Percentiles rank a stretch among this genome's conserved stretches.
These are phyloP conservation scores for Poa pratensis DNA, from an alignment of 176 grass and related monocot species.

Conservation along the genomic window DNA sequence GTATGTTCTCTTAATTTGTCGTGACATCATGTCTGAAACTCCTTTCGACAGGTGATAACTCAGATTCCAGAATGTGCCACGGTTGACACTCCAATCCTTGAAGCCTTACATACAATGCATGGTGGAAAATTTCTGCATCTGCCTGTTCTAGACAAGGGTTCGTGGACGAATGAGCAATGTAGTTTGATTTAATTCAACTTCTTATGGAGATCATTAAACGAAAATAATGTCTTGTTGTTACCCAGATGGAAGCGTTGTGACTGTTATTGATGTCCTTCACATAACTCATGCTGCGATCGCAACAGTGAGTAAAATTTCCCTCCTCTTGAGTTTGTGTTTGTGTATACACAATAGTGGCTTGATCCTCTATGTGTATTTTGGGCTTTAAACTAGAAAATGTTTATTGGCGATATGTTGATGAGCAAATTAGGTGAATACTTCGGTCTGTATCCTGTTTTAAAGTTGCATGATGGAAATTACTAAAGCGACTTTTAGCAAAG, in stretches of 20 bases:
- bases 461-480: slow-evolving; percentile 17
- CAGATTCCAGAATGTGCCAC: slow-evolving; percentile 93
- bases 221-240: slow-evolving; percentile 23
- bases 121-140: slow-evolving; percentile 92
- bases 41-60: slow-evolving; percentile 87
- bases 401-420: neutral
- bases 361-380: neutral
- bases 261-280: slow-evolving; percentile 94
- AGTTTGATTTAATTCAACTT: neutral
- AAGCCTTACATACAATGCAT: slow-evolving; percentile 96
- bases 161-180: neutral
- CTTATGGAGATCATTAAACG: neutral
- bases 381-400: neutral
- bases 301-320: slow-evolving; percentile 53
- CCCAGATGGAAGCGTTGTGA: slow-evolving; percentile 76
- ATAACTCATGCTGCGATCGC: slow-evolving; percentile 96
- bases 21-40: slow-evolving; percentile 26
- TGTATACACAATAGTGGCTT: slow-evolving; percentile 3
- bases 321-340: neutral
- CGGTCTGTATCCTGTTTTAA: neutral
- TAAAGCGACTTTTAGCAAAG: neutral
- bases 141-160: slow-evolving; percentile 89
- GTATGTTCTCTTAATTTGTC: neutral
- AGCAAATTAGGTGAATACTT: neutral
- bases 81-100: slow-evolving; percentile 85